Conservation (phyloP, 495 filamentous ascomycete genomes). For the Hypoxylon perforatum region DNA sequence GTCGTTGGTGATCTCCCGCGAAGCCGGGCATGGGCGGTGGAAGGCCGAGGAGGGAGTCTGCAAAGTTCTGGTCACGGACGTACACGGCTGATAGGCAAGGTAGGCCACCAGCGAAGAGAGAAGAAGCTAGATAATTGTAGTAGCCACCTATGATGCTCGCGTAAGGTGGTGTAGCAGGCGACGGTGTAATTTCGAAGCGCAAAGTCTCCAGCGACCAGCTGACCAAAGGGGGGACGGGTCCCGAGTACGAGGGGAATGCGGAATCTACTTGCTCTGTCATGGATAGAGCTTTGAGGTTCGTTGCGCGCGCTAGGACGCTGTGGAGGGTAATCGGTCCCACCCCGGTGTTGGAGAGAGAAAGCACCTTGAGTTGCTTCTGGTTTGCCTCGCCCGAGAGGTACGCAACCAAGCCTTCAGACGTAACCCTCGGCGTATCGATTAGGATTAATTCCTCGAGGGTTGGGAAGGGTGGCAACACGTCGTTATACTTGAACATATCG, state of each 20-base stretch:
- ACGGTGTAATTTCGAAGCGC: conserved; percentile 83
- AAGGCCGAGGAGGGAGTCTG: conserved; percentile 74
- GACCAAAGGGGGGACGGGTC: conserved; percentile 68
- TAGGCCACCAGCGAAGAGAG: conserved; percentile 77
- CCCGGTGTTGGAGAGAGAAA: conserved; percentile 76
- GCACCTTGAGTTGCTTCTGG: conserved; percentile 63
- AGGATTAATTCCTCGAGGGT: conserved; percentile 75
- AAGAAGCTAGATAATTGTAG: conserved; percentile 86
- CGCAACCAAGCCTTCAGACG: conserved; percentile 71
- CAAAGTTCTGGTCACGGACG: conserved; percentile 84
- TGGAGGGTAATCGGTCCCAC: conserved; percentile 71
- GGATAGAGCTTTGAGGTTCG: conserved; percentile 70
- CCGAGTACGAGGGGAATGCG: conserved; percentile 67
- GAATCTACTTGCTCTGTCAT: conserved; percentile 73
- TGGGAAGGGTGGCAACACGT: conserved; percentile 74
- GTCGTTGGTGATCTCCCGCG: conserved; percentile 51
- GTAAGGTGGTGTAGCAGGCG: conserved; percentile 63
- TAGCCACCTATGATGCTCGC: conserved; percentile 73
- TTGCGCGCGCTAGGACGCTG: conserved; percentile 69
- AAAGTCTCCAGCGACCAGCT: conserved; percentile 75
- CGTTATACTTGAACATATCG: conserved; percentile 71
- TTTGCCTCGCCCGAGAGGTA: conserved; percentile 66
- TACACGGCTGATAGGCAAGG: conserved; percentile 80
- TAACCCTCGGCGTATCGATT: conserved; percentile 73
- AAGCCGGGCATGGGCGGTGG: conserved; percentile 68